Evolutionary conservation across 352 stramenopile genomes (phyloP).

Genomic region (Phytophthora sojae): DNA sequence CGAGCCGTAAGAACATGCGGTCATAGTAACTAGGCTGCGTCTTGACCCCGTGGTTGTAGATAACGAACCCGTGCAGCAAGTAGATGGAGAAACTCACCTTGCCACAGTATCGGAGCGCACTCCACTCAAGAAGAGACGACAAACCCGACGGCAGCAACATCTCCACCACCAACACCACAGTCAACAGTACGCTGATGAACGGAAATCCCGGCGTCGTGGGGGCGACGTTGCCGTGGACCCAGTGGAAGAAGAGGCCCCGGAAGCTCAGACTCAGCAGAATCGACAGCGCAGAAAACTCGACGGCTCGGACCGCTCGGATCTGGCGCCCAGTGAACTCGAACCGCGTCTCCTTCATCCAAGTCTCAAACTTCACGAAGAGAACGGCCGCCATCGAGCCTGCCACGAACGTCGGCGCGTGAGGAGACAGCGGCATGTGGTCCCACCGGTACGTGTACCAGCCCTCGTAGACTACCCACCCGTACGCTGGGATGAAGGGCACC

Average conservation of each 20-base stretch:
- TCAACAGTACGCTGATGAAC: slow-evolving; percentile 38
- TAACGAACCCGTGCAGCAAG: slow-evolving; percentile 47
- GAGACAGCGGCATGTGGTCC: slow-evolving; percentile 26
- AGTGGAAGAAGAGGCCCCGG: slow-evolving; percentile 37
- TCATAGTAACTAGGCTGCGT: slow-evolving; percentile 26
- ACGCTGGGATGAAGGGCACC: slow-evolving; percentile 31
- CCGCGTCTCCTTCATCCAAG: slow-evolving; percentile 9
- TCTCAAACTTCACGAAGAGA: slow-evolving; percentile 34
- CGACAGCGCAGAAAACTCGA: slow-evolving; percentile 23
- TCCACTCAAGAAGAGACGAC: slow-evolving; percentile 24
- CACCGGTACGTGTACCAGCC: slow-evolving; percentile 26
- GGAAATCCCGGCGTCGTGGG: slow-evolving; percentile 20
- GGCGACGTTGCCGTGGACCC: slow-evolving; percentile 21
- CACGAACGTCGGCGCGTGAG: slow-evolving; percentile 39
- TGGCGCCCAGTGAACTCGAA: slow-evolving; percentile 8
- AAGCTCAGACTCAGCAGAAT: slow-evolving; percentile 40
- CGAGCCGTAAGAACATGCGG: slow-evolving; percentile 33
- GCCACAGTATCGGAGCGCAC: slow-evolving; percentile 35
- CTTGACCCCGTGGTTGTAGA: slow-evolving; percentile 21
- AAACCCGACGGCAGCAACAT: slow-evolving; percentile 37
- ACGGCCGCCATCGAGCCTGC: slow-evolving; percentile 36
- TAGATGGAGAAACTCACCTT: slow-evolving; percentile 61
- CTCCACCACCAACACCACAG: slow-evolving; percentile 43
- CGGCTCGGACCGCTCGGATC: slow-evolving; percentile 10
- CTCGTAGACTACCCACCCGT: slow-evolving; percentile 30